Conservation (phyloP, 805 yeast genomes). For the Candida rishiriensis region DNA sequence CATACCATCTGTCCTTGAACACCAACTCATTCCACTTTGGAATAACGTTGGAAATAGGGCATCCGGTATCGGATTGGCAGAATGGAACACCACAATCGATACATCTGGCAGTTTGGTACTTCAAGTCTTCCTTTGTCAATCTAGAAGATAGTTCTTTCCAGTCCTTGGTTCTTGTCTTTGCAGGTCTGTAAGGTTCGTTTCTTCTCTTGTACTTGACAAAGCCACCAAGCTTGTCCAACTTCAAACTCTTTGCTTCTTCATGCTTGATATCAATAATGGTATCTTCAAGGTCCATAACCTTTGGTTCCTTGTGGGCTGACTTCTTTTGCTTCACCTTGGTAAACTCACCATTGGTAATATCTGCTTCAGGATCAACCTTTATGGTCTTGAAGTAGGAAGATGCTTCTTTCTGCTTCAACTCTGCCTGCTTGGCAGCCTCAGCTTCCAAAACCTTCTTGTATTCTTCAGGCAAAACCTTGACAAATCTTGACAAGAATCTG, state of each 20-base stretch:
- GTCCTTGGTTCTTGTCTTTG: slow-evolving; percentile 73
- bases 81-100: slow-evolving; percentile 99
- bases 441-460: slow-evolving; percentile 84
- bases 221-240: slow-evolving; percentile 79
- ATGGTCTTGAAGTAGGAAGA: slow-evolving; percentile 62
- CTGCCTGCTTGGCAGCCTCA: slow-evolving; percentile 61
- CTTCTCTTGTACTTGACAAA: slow-evolving; percentile 92
- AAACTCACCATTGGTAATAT: slow-evolving; percentile 87
- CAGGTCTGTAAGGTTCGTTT: slow-evolving; percentile 77
- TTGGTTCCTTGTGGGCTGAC: slow-evolving; percentile 57
- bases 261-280: slow-evolving; percentile 65
- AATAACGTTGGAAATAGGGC: slow-evolving; percentile 94
- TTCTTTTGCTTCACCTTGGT: slow-evolving; percentile 50
- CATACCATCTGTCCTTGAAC: slow-evolving; percentile 90
- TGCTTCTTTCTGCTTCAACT: slow-evolving; percentile 62
- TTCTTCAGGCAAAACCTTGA: slow-evolving; percentile 88
- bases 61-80: slow-evolving; percentile 97
- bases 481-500: slow-evolving; percentile 81
- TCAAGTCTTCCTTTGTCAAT: slow-evolving; percentile 78
- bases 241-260: slow-evolving; percentile 59
- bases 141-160: slow-evolving; percentile 89
- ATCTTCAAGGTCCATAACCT: slow-evolving; percentile 85
- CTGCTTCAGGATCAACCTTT: slow-evolving; percentile 79
- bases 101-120: slow-evolving; percentile 93
- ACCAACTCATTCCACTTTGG: slow-evolving; percentile 98